Conservation (phyloP, 345 rosid genomes). For the Limnanthes douglasii region DNA sequence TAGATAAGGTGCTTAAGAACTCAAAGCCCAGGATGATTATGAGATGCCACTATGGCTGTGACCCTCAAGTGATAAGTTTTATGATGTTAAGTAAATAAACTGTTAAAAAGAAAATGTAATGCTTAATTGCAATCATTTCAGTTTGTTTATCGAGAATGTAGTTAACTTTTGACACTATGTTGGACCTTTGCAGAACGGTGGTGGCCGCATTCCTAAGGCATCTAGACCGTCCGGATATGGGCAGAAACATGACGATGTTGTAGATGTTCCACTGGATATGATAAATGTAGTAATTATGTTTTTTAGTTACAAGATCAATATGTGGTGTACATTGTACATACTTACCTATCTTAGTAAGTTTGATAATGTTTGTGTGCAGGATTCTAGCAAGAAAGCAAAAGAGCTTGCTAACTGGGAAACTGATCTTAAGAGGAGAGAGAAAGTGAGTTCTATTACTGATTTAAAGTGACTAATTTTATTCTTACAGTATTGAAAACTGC, state of each 20-base stretch:
- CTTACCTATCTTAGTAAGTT: no score
- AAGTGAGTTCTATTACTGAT: conserved; percentile 15
- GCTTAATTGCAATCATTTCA: no score
- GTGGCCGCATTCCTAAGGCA: conserved; percentile 34
- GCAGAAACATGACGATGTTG: conserved; percentile 62
- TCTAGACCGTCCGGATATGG: conserved; percentile 51
- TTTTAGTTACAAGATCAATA: not conserved
- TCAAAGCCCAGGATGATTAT: no score
- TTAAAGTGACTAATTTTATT: not conserved
- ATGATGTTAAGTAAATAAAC: no score
- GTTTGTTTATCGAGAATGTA: not conserved
- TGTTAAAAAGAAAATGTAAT: no score
- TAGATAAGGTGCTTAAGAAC: no score
- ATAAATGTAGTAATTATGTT: conserved; percentile 35
- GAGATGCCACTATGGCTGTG: no score
- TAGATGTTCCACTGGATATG: conserved; percentile 76
- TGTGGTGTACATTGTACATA: no score
- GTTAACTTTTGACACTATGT: conserved; percentile 1
- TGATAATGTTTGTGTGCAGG: conserved; percentile 22
- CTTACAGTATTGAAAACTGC: not conserved
- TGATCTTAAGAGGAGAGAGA: conserved; percentile 79
- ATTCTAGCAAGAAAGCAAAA: conserved; percentile 51
- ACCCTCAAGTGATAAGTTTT: no score
- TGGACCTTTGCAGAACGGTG: conserved; percentile 38
- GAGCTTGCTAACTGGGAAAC: conserved; percentile 88